Percentiles rank a stretch among this genome's conserved stretches.
Conservation (phyloP, 495 filamentous ascomycete species). For the Penicillium daleae region DNA sequence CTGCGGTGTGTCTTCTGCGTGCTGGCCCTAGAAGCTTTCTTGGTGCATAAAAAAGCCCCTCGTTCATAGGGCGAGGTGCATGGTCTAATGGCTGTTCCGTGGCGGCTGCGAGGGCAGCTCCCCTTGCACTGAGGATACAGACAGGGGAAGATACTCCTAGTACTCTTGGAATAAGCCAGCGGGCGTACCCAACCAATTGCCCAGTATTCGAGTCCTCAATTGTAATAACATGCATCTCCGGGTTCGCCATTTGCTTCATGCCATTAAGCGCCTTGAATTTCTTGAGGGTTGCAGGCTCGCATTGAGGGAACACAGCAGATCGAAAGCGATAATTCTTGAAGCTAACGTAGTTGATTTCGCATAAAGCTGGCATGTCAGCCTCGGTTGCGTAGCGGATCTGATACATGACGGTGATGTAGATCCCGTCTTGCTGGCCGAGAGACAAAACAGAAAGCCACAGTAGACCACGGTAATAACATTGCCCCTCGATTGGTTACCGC, state of each 20-base stretch:
- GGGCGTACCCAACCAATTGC: background rate
- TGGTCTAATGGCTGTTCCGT: background rate
- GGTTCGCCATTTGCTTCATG: conserved; percentile 4
- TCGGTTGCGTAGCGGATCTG: background rate
- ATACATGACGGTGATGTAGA: background rate
- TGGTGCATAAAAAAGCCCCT: background rate
- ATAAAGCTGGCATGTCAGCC: conserved; percentile 3
- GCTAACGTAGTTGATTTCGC: conserved; percentile 1
- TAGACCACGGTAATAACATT: no score
- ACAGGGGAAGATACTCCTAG: background rate
- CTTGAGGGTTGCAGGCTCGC: background rate
- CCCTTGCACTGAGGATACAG: background rate
- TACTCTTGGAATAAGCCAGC: background rate
- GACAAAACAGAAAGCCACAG: no score
- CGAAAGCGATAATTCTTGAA: background rate
- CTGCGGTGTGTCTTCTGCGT: background rate
- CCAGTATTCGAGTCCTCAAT: background rate
- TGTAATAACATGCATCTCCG: background rate
- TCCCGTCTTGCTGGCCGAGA: no score
- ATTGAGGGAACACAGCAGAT: background rate
- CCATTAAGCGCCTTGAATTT: background rate
- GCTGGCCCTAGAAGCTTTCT: background rate
- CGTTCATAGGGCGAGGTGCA: background rate
- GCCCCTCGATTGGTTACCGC: no score
- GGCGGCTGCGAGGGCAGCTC: background rate